Conservation (phyloP, 148 eudicot species). For the Heliosperma pusillum region DNA sequence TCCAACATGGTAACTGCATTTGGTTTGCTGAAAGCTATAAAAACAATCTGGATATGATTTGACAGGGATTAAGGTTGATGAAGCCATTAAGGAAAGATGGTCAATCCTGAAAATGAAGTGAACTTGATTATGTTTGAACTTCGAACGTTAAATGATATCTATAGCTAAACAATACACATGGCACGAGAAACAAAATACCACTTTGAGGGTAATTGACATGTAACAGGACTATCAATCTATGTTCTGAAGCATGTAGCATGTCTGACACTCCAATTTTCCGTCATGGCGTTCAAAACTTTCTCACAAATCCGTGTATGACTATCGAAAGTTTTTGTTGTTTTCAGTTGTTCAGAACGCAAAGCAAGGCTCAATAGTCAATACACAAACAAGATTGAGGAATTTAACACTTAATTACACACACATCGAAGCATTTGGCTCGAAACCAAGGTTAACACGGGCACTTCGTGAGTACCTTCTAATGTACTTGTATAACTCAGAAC, state of each 20-base stretch:
- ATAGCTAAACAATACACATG: background rate
- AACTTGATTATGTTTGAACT: background rate
- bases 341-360: background rate
- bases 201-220: background rate
- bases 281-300: too few relatives aligned
- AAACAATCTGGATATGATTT: slow-evolving; percentile 16
- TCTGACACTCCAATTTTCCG: too few relatives aligned
- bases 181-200: background rate
- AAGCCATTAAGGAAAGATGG: slow-evolving; percentile 23
- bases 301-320: too few relatives aligned
- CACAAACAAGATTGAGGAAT: background rate
- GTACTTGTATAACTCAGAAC: background rate
- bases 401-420: background rate
- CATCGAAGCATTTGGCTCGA: background rate
- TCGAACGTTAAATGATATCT: background rate
- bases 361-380: background rate
- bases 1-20: slow-evolving; percentile 2
- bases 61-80: slow-evolving; percentile 18
- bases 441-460: background rate
- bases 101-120: slow-evolving; percentile 19
- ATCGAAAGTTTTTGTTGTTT: background rate
- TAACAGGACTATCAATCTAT: too few relatives aligned
- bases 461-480: background rate
- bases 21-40: slow-evolving; percentile 15
- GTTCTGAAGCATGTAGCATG: too few relatives aligned